A percentile compares a stretch with the other conserved stretches of the same genome.
Conservation (phyloP, 2,329 filamentous ascomycete genomes). For the Exophiala xenobiotica region DNA sequence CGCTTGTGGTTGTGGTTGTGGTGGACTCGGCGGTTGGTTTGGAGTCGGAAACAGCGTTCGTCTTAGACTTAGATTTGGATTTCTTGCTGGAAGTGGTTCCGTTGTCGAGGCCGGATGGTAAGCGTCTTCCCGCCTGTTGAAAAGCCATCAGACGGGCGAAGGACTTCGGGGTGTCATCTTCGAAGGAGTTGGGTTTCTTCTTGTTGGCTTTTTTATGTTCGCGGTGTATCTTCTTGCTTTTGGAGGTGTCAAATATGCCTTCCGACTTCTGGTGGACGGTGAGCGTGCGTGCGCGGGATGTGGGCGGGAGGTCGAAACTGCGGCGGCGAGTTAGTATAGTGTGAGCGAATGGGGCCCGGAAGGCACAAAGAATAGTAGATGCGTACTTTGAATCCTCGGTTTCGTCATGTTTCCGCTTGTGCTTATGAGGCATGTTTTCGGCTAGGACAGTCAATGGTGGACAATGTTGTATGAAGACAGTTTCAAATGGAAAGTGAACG, state of each 20-base stretch:
- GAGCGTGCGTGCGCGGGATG: slow-evolving; percentile 59
- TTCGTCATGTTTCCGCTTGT: slow-evolving; percentile 62
- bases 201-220: slow-evolving; percentile 36
- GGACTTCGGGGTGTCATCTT: slow-evolving; percentile 82
- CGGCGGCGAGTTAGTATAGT: too few relatives aligned
- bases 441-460: not conserved
- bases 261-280: slow-evolving; percentile 38
- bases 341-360: slow-evolving; percentile 38
- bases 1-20: slow-evolving; percentile 29
- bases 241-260: slow-evolving; percentile 38
- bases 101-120: slow-evolving; percentile 68
- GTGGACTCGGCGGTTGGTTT: slow-evolving; percentile 23
- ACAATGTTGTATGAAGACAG: not conserved
- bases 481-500: not conserved
- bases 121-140: slow-evolving; percentile 58
- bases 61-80: slow-evolving; percentile 13
- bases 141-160: slow-evolving; percentile 84
- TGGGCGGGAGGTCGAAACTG: slow-evolving; percentile 61
- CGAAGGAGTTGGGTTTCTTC: slow-evolving; percentile 37
- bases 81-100: slow-evolving; percentile 41
- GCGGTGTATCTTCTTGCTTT: slow-evolving; percentile 31
- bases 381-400: slow-evolving; percentile 46
- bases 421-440: slow-evolving; percentile 72
- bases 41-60: not conserved
- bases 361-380: slow-evolving; percentile 33